Percentiles rank a stretch among this genome's conserved stretches.
phyloP scores from a whole-genome alignment of 1,284 basidiomycete genomes.

The Sporisorium scitamineum region DNA sequence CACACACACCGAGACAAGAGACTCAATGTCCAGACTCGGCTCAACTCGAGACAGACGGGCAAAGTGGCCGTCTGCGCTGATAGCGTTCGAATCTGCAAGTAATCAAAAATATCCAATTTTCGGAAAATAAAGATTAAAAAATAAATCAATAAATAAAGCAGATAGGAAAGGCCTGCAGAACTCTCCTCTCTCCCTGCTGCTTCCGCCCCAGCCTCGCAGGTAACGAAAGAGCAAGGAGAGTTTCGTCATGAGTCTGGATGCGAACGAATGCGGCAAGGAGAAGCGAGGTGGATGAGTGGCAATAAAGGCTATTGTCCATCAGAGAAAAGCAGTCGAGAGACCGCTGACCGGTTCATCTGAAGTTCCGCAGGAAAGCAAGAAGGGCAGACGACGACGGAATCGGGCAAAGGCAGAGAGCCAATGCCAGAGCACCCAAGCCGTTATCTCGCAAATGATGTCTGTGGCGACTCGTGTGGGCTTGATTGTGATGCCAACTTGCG shows the following conservation, averaged over 20 bases:
- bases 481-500: neutral
- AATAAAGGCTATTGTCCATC: neutral
- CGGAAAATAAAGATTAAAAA: neutral
- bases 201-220: no score
- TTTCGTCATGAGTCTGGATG: neutral
- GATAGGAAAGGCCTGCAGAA: neutral
- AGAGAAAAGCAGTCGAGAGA: neutral
- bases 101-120: neutral
- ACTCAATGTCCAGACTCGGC: slow-evolving; percentile 6
- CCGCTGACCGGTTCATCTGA: neutral
- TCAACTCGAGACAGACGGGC: neutral
- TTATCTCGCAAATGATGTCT: slow-evolving; percentile 8
- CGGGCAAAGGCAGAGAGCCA: neutral
- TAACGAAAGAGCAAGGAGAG: no score
- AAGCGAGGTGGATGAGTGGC: neutral
- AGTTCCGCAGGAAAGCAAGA: neutral
- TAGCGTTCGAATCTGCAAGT: neutral
- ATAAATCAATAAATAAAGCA: neutral
- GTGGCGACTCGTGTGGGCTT: slow-evolving; percentile 6
- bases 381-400: neutral
- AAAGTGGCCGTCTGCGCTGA: neutral
- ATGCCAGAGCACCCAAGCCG: neutral
- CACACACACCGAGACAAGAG: neutral
- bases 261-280: neutral
- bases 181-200: no score